phyloP scores from a whole-genome alignment of 192 early-diverging fungal species.

The Entrophospora sp. region DNA sequence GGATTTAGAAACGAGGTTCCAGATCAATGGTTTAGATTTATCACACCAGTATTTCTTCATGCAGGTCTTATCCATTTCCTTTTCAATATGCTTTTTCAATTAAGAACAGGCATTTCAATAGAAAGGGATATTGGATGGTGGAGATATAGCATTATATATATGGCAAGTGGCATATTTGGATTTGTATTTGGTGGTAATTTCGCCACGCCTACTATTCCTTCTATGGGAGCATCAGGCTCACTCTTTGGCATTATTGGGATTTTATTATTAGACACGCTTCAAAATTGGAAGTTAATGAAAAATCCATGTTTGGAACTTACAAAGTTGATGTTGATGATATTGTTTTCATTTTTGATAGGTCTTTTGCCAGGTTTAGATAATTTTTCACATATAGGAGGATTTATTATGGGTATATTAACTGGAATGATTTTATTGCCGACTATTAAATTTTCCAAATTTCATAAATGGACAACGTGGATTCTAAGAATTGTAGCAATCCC shows the following conservation, averaged over 20 bases:
- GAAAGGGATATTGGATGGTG: constrained; percentile 70
- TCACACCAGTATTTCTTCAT: constrained; percentile 77
- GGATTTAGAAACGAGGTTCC: constrained; percentile 42
- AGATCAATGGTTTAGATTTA: constrained; percentile 74
- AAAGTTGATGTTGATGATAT: constrained; percentile 53
- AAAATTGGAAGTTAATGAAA: constrained; percentile 63
- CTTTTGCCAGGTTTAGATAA: constrained; percentile 75
- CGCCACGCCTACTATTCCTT: constrained; percentile 35
- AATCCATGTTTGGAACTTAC: constrained; percentile 58
- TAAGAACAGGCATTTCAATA: constrained; percentile 59
- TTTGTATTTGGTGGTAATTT: constrained; percentile 75
- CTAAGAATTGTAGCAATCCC: constrained; percentile 30
- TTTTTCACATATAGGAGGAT: constrained; percentile 81
- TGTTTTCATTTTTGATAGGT: constrained; percentile 63
- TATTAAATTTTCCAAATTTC: constrained; percentile 43
- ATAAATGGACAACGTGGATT: constrained; percentile 28
- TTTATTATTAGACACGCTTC: constrained; percentile 66
- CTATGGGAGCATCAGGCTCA: constrained; percentile 50
- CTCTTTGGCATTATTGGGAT: constrained; percentile 69
- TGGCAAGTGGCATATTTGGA: constrained; percentile 63
- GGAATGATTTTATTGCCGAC: constrained; percentile 67
- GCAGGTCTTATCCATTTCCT: constrained; percentile 69
- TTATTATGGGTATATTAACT: constrained; percentile 53
- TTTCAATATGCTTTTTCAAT: constrained; percentile 68
- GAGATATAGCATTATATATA: constrained; percentile 65